Percentiles rank a stretch among this genome's conserved stretches.
Evolutionary conservation across 805 yeast genomes (phyloP).

Genomic region (Candida ortonii): DNA sequence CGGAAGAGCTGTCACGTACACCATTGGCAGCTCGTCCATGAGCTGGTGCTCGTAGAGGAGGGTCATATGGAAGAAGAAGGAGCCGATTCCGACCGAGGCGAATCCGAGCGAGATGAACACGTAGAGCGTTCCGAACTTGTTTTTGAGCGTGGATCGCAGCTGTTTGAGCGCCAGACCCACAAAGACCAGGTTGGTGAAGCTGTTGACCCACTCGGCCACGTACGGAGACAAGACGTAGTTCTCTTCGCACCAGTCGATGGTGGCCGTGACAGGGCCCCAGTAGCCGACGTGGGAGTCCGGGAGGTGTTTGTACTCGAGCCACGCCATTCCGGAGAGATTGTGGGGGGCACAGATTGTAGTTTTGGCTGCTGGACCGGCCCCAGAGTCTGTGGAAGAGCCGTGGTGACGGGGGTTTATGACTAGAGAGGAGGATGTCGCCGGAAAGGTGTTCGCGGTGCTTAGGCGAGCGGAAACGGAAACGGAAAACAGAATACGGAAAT

Average conservation of each 20-base stretch:
- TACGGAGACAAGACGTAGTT: constrained; percentile 84
- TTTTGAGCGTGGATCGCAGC: constrained; percentile 53
- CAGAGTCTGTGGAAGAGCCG: constrained; percentile 1
- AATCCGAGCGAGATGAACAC: constrained; percentile 73
- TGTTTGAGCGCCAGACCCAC: constrained; percentile 32
- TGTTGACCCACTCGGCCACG: constrained; percentile 87
- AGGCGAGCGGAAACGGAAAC: background rate
- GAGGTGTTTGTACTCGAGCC: constrained; percentile 11
- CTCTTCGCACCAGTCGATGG: constrained; percentile 99
- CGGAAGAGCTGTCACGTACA: constrained; percentile 95
- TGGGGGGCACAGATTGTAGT: no score
- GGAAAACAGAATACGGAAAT: background rate
- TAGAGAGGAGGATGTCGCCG: background rate
- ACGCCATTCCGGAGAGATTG: background rate
- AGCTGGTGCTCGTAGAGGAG: constrained; percentile 83
- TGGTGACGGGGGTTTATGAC: background rate
- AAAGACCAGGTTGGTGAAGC: constrained; percentile 62
- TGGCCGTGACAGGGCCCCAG: constrained; percentile 86
- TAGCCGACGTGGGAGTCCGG: constrained; percentile 20
- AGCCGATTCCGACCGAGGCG: constrained; percentile 85
- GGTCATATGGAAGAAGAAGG: constrained; percentile 97
- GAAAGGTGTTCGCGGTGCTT: no score
- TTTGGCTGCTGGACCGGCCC: no score
- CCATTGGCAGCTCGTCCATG: constrained; percentile 96
- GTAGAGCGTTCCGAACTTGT: constrained; percentile 69